Percentiles rank a stretch among this genome's conserved stretches.
Conservation (phyloP, 139 green algal genomes). For the Raphidocelis subcapitata region DNA sequence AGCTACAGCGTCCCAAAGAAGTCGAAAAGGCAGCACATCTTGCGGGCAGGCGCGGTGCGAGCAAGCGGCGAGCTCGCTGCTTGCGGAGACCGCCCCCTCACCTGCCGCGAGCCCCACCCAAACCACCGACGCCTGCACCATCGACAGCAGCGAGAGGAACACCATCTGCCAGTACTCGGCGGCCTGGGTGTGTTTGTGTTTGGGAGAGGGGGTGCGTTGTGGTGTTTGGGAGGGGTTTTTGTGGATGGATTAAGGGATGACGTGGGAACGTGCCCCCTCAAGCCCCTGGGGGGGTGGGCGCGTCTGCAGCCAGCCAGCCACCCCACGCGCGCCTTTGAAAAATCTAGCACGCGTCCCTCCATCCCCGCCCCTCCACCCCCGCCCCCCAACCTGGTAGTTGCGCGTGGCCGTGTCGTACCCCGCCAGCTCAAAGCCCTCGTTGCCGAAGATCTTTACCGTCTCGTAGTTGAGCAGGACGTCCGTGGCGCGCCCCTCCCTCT, state of each 20-base stretch:
- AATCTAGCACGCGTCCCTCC: background rate
- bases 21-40: no score
- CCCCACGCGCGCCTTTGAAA: background rate
- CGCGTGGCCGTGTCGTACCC: conserved; percentile 60
- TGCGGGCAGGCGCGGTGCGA: no score
- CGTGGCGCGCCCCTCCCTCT: conserved; percentile 62
- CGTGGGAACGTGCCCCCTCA: no score
- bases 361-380: background rate
- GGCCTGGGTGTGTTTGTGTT: conserved; percentile 39
- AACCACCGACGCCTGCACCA: conserved; percentile 45
- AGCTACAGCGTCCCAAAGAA: no score
- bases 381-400: conserved; percentile 67
- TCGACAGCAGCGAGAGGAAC: conserved; percentile 33
- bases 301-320: no score
- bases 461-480: conserved; percentile 92
- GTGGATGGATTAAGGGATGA: no score
- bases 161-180: conserved; percentile 60
- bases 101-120: conserved; percentile 43
- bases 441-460: conserved; percentile 80
- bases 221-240: no score
- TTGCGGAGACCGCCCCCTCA: no score
- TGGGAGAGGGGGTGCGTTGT: no score
- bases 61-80: no score
- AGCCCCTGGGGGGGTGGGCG: no score
- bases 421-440: conserved; percentile 67